phyloP scores from a whole-genome alignment of 2,329 filamentous ascomycete species.

The Cytospora leucostoma region DNA sequence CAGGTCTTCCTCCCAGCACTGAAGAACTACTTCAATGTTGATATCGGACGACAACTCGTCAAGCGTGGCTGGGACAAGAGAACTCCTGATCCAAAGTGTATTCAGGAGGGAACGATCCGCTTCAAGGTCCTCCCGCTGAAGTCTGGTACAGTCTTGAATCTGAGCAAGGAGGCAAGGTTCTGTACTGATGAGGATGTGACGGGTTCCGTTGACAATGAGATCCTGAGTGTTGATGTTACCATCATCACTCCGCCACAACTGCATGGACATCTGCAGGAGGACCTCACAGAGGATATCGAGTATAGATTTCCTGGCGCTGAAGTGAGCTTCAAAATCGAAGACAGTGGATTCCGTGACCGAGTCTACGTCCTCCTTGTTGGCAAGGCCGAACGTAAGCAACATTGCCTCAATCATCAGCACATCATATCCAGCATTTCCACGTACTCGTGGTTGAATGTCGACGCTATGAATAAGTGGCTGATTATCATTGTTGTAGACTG shows the following conservation, averaged over 20 bases:
- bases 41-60: conserved; percentile 47
- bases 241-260: conserved; percentile 52
- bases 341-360: conserved; percentile 52
- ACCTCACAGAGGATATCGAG: conserved; percentile 44
- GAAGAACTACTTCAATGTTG: conserved; percentile 51
- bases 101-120: conserved; percentile 44
- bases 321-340: conserved; percentile 50
- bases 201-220: conserved; percentile 30
- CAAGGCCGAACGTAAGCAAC: conserved; percentile 41
- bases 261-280: conserved; percentile 44
- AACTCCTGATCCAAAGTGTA: conserved; percentile 36
- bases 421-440: neutral
- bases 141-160: conserved; percentile 40
- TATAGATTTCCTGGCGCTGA: conserved; percentile 47
- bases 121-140: conserved; percentile 47
- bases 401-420: neutral
- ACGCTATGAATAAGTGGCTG: neutral
- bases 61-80: conserved; percentile 51
- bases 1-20: conserved; percentile 61
- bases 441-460: neutral
- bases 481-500: conserved; percentile 31
- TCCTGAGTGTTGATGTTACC: conserved; percentile 51
- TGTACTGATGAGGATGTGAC: conserved; percentile 27
- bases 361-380: conserved; percentile 61
- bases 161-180: conserved; percentile 31